phyloP scores from a whole-genome alignment of 2,329 filamentous ascomycete genomes.

The Epichloe hybrida region DNA sequence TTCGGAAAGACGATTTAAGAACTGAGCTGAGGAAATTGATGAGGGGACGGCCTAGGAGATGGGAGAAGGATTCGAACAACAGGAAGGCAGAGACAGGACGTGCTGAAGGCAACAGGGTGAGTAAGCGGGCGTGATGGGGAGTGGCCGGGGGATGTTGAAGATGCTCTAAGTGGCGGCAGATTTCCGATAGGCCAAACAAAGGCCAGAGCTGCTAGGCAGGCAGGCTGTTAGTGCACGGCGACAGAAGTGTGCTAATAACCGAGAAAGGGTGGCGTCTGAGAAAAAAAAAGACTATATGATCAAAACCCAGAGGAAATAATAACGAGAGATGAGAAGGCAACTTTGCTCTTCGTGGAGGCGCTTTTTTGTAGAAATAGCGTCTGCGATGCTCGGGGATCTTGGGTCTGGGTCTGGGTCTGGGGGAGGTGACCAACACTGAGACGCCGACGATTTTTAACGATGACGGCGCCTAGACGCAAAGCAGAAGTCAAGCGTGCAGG shows the following conservation, averaged over 20 bases:
- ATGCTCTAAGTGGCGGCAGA: conserved; percentile 12
- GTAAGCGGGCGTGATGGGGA: conserved; percentile 11
- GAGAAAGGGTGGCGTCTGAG: neutral
- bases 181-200: conserved; percentile 20
- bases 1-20: conserved; percentile 6
- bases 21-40: conserved; percentile 1
- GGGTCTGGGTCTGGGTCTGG: neutral
- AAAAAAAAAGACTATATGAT: neutral
- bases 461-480: neutral
- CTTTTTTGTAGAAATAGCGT: neutral
- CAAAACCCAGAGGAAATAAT: neutral
- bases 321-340: neutral
- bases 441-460: neutral
- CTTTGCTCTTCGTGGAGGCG: neutral
- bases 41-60: neutral
- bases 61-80: neutral
- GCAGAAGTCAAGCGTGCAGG: neutral
- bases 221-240: conserved; percentile 7
- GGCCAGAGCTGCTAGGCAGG: conserved; percentile 12
- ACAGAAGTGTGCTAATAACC: neutral
- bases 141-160: conserved; percentile 6
- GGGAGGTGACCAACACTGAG: conserved; percentile 7
- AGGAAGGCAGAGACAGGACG: conserved; percentile 9
- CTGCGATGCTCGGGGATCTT: neutral
- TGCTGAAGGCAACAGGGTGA: conserved; percentile 6